Base-by-base conservation (phyloP, 2,329 filamentous ascomycete genomes). In the Herpotrichia juniperi region DNA sequence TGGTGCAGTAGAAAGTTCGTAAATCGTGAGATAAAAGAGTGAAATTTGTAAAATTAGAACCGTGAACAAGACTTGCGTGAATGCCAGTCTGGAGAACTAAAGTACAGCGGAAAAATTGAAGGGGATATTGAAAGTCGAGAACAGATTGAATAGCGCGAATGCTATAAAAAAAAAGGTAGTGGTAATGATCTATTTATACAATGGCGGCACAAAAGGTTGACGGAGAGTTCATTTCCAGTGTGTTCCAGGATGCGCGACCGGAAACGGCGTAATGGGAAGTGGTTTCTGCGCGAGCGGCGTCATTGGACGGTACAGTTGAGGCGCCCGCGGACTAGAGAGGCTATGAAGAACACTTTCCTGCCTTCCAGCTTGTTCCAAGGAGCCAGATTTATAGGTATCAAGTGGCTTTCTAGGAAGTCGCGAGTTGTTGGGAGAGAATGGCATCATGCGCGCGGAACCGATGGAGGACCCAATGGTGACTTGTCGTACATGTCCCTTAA, bases 261-360 rank as follows among this genome's bases (percentile, higher is more conserved):
- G 68, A 10, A 70, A 67, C 4, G 68, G 68, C n/a, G 68, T 72
- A 8, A 70, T 42, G 9, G 69, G 69, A 19, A 72, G 39, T 14
- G 65, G 63, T 48, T 72, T 72, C 11, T 63, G 58, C 26, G 55
- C 55, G 9, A 57, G 54, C 2, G 56, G 52, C 8, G 50, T 53
- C 16, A 50, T 48, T 12, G 42, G 31, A 3, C n/a, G 30, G 22
- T 49, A 52, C 14, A 42, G 49, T 21, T 53, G 48, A 30, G 42
- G 35, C 22, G 8, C 37, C 14, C 43, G 43, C 22, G 31, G 26
- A 24, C 31, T 16, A 35, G 11, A 28, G 25, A 35, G 22, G 11
- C 48, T 40, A 24, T 21, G 11, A 35, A 9, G 21, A 30, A 35
- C n/a, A n/a, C 48, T 40, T 14, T 5, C 22, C 7, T n/a, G 40